These are phyloP conservation scores for Notholithocarpus densiflorus DNA, from an alignment of 306 rosid genomes.

Conservation along the genomic window DNA sequence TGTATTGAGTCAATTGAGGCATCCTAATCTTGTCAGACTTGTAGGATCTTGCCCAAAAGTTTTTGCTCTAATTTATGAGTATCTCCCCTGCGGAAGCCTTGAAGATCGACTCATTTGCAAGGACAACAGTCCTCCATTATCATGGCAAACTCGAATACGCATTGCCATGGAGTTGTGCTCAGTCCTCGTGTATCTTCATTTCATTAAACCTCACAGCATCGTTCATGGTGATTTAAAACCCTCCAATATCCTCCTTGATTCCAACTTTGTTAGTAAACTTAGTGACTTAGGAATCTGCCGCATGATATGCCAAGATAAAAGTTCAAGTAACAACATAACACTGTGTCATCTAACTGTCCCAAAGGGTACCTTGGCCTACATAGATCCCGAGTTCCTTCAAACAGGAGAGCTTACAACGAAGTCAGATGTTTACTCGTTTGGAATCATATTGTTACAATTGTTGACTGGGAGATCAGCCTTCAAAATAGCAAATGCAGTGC, in stretches of 20 bases:
- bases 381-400: conserved; percentile 49
- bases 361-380: conserved; percentile 42
- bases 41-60: conserved; percentile 52
- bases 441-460: conserved; percentile 41
- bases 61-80: conserved; percentile 45
- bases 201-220: conserved; percentile 35
- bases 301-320: conserved; percentile 23
- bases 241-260: conserved; percentile 43
- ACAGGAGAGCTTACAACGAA: conserved; percentile 45
- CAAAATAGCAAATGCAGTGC: conserved; percentile 35
- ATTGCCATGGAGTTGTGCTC: conserved; percentile 48
- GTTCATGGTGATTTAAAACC: conserved; percentile 61
- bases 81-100: conserved; percentile 50
- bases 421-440: conserved; percentile 56
- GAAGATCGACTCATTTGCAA: conserved; percentile 50
- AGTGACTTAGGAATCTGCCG: conserved; percentile 57
- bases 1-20: conserved; percentile 50
- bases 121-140: conserved; percentile 43
- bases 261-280: conserved; percentile 38
- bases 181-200: conserved; percentile 47
- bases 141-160: conserved; percentile 53
- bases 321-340: conserved; percentile 27
- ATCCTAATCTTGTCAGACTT: conserved; percentile 48
- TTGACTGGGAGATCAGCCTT: conserved; percentile 41
- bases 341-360: conserved; percentile 31